phyloP scores from a whole-genome alignment of 2,329 filamentous ascomycete genomes.

The Aspergillus tubingensis region DNA sequence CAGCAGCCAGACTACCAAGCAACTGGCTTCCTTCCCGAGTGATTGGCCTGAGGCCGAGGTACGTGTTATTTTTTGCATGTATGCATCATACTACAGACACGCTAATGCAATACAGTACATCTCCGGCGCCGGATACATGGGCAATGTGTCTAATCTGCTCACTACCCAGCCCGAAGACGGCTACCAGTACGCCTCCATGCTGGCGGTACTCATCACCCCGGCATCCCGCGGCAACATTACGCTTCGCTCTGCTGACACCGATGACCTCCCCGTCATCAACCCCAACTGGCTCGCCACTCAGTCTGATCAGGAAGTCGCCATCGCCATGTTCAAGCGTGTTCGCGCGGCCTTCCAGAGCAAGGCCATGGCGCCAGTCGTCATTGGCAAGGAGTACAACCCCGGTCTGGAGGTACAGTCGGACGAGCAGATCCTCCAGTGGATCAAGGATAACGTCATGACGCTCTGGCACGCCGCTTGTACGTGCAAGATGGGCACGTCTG shows the following conservation, averaged over 20 bases:
- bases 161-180: slow-evolving; percentile 20
- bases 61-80: neutral
- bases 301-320: slow-evolving; percentile 46
- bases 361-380: slow-evolving; percentile 27
- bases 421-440: slow-evolving; percentile 40
- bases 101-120: slow-evolving; percentile 21
- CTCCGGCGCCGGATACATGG: slow-evolving; percentile 20
- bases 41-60: slow-evolving; percentile 44
- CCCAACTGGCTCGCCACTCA: slow-evolving; percentile 48
- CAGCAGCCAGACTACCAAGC: slow-evolving; percentile 16
- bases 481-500: slow-evolving; percentile 39
- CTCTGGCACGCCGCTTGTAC: slow-evolving; percentile 40
- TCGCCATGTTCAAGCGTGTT: slow-evolving; percentile 46
- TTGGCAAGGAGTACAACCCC: slow-evolving; percentile 40
- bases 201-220: slow-evolving; percentile 42
- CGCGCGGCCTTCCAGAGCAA: slow-evolving; percentile 37
- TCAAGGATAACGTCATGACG: slow-evolving; percentile 27
- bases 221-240: slow-evolving; percentile 50
- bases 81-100: neutral
- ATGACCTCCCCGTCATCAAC: slow-evolving; percentile 45
- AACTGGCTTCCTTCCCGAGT: slow-evolving; percentile 26
- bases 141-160: slow-evolving; percentile 15
- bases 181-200: slow-evolving; percentile 37
- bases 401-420: slow-evolving; percentile 42
- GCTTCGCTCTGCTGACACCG: slow-evolving; percentile 38